Base-by-base conservation (phyloP, 306 rosid species). In the Phaseolus lunatus region DNA sequence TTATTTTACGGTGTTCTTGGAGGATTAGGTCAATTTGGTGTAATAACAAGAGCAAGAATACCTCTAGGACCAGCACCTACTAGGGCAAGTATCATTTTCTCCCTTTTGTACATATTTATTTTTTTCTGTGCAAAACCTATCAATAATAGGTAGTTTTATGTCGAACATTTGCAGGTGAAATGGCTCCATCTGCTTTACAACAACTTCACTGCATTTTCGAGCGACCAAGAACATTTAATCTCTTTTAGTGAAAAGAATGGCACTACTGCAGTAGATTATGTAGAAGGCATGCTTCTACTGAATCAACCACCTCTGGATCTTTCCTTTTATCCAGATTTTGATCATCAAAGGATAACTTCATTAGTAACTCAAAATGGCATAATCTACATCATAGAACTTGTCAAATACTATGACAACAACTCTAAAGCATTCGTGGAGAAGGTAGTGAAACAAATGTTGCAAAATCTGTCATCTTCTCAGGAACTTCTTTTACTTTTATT, bases 11-110 rank as follows among this genome's bases (percentile, higher is more conserved):
- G 85, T 0, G 92, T 82, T 44, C 96, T 93, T 14, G 97, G 98
- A 58, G 98, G 98, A 22, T 79, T 93, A 77, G 98, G 98, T 18
- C 96, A 93, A 72, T 90, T 93, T 66, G 96, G 98, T 1, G 67
- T 93, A 1, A 88, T 93, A 64, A 87, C 93, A 16, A 84, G 97
- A 84, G 98, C 93, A 65, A 90, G 93, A 83, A 88, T 93, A 58
- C 76, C 88, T 72, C 82, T 91, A 11, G 80, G 72, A 7, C 56
- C 87, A 7, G 87, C 93, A 41, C 93, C 91, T 0, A 85, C 43
- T 0, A 91, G 85, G 88, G 98, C 54, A 87, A 47, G 62, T 77
- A 20, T 49, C 22, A 18, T 16, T 22, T 5, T 5, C 14, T 18
- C 10, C 7, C 0, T 10, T 16, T 23, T 22, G 6, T 31, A 5